Base-by-base conservation (phyloP, 768 basidiomycete species). In the Podaxis sp. region DNA sequence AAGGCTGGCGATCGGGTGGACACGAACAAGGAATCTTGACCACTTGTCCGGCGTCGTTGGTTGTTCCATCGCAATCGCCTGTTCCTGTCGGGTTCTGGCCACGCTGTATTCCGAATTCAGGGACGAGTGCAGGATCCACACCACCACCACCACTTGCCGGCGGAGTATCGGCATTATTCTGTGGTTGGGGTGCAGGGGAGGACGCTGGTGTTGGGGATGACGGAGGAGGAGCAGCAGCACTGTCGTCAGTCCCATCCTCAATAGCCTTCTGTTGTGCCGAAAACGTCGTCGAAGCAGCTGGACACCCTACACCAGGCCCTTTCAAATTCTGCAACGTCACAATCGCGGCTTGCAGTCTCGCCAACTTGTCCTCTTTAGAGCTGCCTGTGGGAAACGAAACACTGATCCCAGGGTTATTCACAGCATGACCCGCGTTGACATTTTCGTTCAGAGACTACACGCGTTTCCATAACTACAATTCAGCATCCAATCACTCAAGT, bases 241-340 rank as follows among this genome's bases (percentile, higher is more conserved):
- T 9, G 6, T 65, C 47, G 21, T 62, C 67, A 50, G 71, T 65
- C 0, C 70, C 74, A 50, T 72, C 68, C 57, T 75, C 71, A 40
- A 79, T 73, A 10, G 74, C 75, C 57, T 72, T 64, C 32, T 70
- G 72, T 47, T 78, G 77, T 0, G 76, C 82, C 23, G 75, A 64
- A 66, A 88, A 83, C 3, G 86, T 89, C 0, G 89, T 87, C 7
- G 86, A 79, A 0, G 80, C 81, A 13, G 82, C 81, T 4, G 89
- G 88, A 69, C 87, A 90, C 13, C 88, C 90, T 4, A 77, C 70
- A 40, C 89, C 90, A 0, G 86, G 77, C 1, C 88, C 89, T 52
- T 79, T 75, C 44, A 91, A 69, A 70, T 91, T 91, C 74, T 91
- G 90, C n/a, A 91, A 74, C 5, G 89, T 87, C 38, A 88, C 79